phyloP scores from a whole-genome alignment of 805 yeast species.

The Ogataea zsoltii region DNA sequence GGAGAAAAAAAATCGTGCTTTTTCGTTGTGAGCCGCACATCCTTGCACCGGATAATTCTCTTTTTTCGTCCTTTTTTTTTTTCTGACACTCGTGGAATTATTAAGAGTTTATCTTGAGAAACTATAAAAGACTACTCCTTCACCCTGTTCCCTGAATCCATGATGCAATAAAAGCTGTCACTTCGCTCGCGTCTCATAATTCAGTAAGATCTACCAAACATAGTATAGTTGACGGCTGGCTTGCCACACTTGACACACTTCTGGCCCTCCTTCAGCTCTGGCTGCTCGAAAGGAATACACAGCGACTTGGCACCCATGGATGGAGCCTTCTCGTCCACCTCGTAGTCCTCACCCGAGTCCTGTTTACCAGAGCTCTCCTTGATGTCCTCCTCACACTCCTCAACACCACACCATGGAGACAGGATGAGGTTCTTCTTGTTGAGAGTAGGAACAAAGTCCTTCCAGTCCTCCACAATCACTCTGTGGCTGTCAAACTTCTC shows the following conservation, averaged over 20 bases:
- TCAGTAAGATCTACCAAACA: conserved; percentile 98
- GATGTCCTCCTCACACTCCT: conserved; percentile 95
- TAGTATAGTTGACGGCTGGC: conserved; percentile 77
- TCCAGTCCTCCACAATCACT: conserved; percentile 79
- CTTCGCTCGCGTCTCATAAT: too few species aligned
- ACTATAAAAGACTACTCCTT: too few species aligned
- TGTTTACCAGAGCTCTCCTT: conserved; percentile 84
- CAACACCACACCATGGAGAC: conserved; percentile 97
- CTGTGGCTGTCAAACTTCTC: conserved; percentile 81
- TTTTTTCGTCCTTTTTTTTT: too few species aligned
- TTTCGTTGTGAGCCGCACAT: too few species aligned
- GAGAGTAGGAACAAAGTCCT: conserved; percentile 88
- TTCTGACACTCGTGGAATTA: too few species aligned
- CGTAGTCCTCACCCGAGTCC: conserved; percentile 82
- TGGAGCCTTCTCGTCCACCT: conserved; percentile 94
- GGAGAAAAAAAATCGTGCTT: too few species aligned
- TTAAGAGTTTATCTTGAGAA: too few species aligned
- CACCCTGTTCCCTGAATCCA: not conserved
- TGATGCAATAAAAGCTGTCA: conserved; percentile 1
- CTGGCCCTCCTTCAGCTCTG: conserved; percentile 72
- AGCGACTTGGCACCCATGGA: conserved; percentile 99
- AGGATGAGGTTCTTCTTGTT: conserved; percentile 88
- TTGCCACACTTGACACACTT: conserved; percentile 85
- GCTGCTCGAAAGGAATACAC: conserved; percentile 95
- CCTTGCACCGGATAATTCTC: too few species aligned